Base-by-base conservation (phyloP, 2,329 filamentous ascomycete species). In the Verticillium alfalfae region DNA sequence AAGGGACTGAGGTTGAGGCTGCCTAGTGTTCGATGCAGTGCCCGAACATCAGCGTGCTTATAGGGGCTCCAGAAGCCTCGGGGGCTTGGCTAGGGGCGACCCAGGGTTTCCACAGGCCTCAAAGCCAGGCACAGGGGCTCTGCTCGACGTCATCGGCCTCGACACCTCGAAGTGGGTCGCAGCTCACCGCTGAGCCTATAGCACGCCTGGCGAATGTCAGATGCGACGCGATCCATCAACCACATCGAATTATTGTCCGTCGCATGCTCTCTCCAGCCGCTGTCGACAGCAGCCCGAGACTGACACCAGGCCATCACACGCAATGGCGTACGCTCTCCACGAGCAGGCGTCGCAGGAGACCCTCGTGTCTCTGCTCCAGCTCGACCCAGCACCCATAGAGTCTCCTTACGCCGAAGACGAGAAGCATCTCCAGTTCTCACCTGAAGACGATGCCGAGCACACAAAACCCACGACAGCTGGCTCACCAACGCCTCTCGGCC, bases 351-450 rank as follows among this genome's bases (percentile, higher is more conserved):
- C 66, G 2, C 61, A 65, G 36, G 66, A 66, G 55, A 66, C 66
- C 16, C 65, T 67, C 54, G 57, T 61, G 34, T 66, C 66, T 34
- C 66, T 67, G 31, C 61, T 63, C 15, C 66, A 67, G 55, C 39
- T 67, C 56, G 66, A 67, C 26, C 66, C 66, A 8, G 59, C 64
- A 12, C 66, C 34, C 70, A 91, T 96, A 54, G 89, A 84, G 34
- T 75, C 75, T 41, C 75, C 78, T 1, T 70, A 88, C 60, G 81
- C 71, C 18, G 73, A 76, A 62, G 67, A 74, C 56, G 81, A 87
- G 63, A 80, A 82, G 61, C 83, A 79, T 26, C 72, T 78, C 38
- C 73, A 71, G 34, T 71, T 73, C 61, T 70, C 78, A 37, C 73
- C 73, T 3, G 72, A 75, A 9, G 75, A 79, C 16, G 34, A 34